phyloP scores from a whole-genome alignment of 176 grass and related monocot species.

The Oryza coarctata region DNA sequence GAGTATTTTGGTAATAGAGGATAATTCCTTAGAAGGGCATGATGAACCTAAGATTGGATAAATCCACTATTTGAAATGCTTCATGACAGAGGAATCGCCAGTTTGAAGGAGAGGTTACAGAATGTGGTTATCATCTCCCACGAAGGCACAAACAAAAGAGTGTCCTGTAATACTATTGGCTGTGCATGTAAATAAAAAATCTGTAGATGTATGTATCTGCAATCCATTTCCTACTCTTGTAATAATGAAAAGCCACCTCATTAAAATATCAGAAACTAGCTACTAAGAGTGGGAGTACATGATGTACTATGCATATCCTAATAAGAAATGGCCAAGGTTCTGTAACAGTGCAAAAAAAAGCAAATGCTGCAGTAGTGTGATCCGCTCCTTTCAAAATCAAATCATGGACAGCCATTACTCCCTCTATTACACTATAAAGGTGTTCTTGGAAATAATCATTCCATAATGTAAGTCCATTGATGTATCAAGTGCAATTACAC shows the following conservation, averaged over 20 bases:
- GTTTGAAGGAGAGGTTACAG: not conserved
- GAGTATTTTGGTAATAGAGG: not conserved
- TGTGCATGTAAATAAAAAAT: slow-evolving; percentile 25
- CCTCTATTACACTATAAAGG: not conserved
- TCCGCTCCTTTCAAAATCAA: not conserved
- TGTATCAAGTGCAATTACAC: not conserved
- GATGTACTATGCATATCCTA: not conserved
- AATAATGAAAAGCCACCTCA: not conserved
- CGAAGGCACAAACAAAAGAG: slow-evolving; percentile 15
- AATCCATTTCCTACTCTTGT: not conserved
- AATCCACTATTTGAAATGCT: slow-evolving; percentile 1
- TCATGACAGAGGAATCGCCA: not conserved
- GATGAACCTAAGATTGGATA: not conserved
- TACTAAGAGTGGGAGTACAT: not conserved
- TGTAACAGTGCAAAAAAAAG: not conserved
- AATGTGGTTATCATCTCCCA: not conserved
- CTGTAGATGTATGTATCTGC: not conserved
- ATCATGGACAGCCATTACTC: not conserved
- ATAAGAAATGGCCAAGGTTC: not conserved
- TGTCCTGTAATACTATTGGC: not conserved
- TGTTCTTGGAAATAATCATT: not conserved
- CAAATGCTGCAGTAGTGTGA: not conserved
- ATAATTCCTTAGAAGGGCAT: not conserved
- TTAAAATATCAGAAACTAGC: not conserved
- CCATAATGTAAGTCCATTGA: not conserved